Base-by-base conservation (phyloP, 176 grass and related monocot genomes). In the Oryza officinalis region DNA sequence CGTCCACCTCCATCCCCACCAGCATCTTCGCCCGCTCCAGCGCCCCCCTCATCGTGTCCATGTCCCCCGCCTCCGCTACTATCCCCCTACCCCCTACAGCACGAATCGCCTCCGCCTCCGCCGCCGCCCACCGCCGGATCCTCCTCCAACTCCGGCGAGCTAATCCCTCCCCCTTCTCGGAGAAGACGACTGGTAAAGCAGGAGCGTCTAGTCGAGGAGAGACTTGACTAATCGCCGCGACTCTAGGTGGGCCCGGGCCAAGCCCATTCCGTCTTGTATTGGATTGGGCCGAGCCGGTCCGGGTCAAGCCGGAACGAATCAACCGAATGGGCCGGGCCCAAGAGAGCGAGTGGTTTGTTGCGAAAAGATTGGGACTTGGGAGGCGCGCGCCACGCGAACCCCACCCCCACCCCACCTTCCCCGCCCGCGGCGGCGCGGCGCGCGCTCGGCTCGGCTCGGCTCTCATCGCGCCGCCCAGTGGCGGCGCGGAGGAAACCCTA, bases 21-120 rank as follows among this genome's bases (percentile, higher is more conserved):
- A 98, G 87, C 96, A 98, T 98, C 91, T 94, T 98, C n/a, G 93
- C 96, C 76, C 84, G 94, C 89, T 98, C 96, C 72, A 98, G 80
- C 13, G 93, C 93, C 32, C 88, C 84, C 69, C 85, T 87, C 96
- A 98, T 98, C 85, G 63, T 84, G 31, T 94, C 96, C 93, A 92
- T 95, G 37, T 15, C 45, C 23, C 31, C 37, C 28, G 28, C 47
- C 46, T 50, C 73, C 22, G 15, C 65, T 81, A 5, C 20, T 28
- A 15, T 52, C 47, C 14, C 14, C 17, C 15, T 0, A 37, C 35
- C 0, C 47, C 4, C 47, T 52, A 52, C 47, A 18, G 47, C 47
- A 18, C 47, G 47, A 52, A 18, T 6, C 12, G 35, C 47, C 50
- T 20, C 17, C 50, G 18, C 50, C 60, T 13, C 15, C n/a, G 6